Base-by-base conservation (phyloP, 768 basidiomycete genomes). In the Lactarius pseudohatsudake region DNA sequence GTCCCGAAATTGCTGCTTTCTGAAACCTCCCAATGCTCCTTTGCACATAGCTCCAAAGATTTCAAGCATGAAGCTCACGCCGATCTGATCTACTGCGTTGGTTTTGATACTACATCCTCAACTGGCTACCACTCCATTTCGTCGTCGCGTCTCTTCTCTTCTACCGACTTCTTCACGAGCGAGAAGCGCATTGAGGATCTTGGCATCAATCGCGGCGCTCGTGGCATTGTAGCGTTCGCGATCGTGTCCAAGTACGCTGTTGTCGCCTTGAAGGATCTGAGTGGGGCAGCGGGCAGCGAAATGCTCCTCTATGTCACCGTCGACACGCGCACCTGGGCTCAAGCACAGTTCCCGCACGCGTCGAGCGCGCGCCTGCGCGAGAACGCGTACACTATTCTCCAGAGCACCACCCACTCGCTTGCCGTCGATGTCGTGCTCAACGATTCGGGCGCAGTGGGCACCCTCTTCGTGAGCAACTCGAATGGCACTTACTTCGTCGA, bases 401-500 rank as follows among this genome's bases (percentile, higher is more conserved):
- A 98, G 77, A 91, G 89, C 4, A 96, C 94, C 10, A 88, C 89
- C 0, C 94, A 98, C 74, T 98, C 96, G 8, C 83, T 99, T 30
- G 93, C 90, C 4, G 92, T 99, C 45, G 97, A 99, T 74, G 96
- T 98, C 56, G 85, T 96, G 59, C 82, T 92, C 10, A 85, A 88
- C 64, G 85, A 89, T 69, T 76, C 79, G 58, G 78, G 78, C 63
- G 76, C 79, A 11, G 85, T 96, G 53, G 97, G 97, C 2, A 98
- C 96, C 2, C 79, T 99, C 16, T 99, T 98, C 80, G 90, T 96
- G 62, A 92, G 90, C 78, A 97, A 98, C 76, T 93, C 91, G 43
- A 96, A 98, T 72, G 97, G 97, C 4, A 97, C 95, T 16, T 96
- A 86, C 77, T 99, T 98, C 75, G 90, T 94, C 11, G 85, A 96